Evolutionary conservation across 2,329 filamentous ascomycete genomes (phyloP).

Genomic region (Penicillium sp.): DNA sequence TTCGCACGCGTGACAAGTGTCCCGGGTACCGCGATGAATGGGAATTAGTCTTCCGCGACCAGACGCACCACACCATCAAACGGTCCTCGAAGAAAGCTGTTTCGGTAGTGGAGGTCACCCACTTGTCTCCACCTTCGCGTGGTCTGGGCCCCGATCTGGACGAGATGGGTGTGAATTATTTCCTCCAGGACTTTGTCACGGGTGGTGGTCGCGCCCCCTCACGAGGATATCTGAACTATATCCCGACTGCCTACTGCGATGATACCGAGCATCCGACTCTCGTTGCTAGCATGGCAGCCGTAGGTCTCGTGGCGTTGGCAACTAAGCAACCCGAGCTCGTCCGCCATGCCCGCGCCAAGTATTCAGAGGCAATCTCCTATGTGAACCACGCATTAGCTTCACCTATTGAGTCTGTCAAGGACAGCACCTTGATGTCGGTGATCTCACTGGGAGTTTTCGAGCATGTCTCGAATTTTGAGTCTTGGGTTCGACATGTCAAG

Average conservation of each 20-base stretch:
- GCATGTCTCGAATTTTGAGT: constrained; percentile 25
- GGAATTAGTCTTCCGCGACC: constrained; percentile 36
- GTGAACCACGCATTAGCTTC: constrained; percentile 29
- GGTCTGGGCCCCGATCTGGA: constrained; percentile 17
- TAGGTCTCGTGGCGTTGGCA: constrained; percentile 31
- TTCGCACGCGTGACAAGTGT: constrained; percentile 28
- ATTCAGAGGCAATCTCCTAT: constrained; percentile 27
- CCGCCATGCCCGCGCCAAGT: constrained; percentile 27
- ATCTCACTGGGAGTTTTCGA: constrained; percentile 35
- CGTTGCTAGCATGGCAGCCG: constrained; percentile 30
- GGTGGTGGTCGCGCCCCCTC: constrained; percentile 17
- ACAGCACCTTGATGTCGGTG: constrained; percentile 32
- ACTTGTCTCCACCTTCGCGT: constrained; percentile 1
- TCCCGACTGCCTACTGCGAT: constrained; percentile 18
- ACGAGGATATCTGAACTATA: constrained; percentile 30
- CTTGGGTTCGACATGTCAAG: constrained; percentile 30
- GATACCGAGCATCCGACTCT: constrained; percentile 25
- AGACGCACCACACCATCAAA: constrained; percentile 28
- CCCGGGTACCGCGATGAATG: constrained; percentile 38
- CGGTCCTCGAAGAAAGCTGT: constrained; percentile 22
- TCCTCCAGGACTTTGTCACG: constrained; percentile 27
- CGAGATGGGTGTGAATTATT: constrained; percentile 32
- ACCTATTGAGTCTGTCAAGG: constrained; percentile 26
- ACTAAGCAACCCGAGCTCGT: constrained; percentile 24
- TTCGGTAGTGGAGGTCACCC: not conserved